Base-by-base conservation (phyloP, 345 rosid species). In the Brassica rapa region DNA sequence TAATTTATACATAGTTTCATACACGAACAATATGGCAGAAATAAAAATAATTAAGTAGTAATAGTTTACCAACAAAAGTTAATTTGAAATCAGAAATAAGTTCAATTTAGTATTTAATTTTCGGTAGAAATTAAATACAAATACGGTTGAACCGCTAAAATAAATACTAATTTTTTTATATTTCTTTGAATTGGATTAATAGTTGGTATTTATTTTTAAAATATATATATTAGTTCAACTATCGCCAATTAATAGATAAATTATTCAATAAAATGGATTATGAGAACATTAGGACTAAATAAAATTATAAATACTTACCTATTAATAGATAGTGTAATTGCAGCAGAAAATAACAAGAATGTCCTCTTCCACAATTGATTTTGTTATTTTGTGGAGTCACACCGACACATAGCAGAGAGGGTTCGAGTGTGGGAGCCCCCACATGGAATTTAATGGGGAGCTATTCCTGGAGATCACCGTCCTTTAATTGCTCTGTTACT, bases 381-480 rank as follows among this genome's bases (percentile, higher is more conserved):
- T 70, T 71, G 76, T 71, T 32, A 63, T 66, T 57, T 41, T 72
- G 82, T 72, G 78, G 80, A 77, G 86, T 85, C 82, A 84, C 90
- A 84, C 82, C 82, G 82, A 79, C 82, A 79, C 70, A 49, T 37
- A 25, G 75, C 70, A 49, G 35, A 32, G 73, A 61, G 25, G 14
- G 35, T 67, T 79, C 69, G 21, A 62, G 78, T 79, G 82, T 68
- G 65, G 59, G 74, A 73, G 68, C 82, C 78, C 78, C 56, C 56
- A 79, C 82, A 73, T 73, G 78, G 74, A 51, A 62, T 79, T 49
- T 61, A 79, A 73, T 79, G 82, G 82, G 73, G 66, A 78, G 82
- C 60, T 79, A 49, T 73, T 73, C 78, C 74, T 73, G 82, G 82
- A 68, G 82, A 73, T 79, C 65, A 73, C 74, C 78, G 70, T 73